Percentiles rank a stretch among this genome's conserved stretches.
Evolutionary conservation across 1,284 basidiomycete species (phyloP).

Genomic region (Puccinia coronata): DNA sequence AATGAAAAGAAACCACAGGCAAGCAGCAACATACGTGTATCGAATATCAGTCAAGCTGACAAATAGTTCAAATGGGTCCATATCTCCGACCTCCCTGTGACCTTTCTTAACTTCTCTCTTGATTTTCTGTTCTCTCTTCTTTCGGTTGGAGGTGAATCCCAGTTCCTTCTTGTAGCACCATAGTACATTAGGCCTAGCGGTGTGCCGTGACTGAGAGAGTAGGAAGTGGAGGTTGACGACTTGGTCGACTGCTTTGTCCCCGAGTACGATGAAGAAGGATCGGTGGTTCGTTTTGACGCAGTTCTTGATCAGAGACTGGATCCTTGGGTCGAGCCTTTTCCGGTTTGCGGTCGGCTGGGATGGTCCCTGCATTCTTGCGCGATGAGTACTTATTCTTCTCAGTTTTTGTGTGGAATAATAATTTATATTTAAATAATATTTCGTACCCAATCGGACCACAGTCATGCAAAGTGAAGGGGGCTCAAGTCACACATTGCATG

Average conservation of each 20-base stretch:
- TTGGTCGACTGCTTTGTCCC: conserved; percentile 92
- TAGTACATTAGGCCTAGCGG: conserved; percentile 56
- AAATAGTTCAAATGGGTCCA: conserved; percentile 97
- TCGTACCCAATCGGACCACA: no score
- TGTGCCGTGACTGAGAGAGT: conserved; percentile 56
- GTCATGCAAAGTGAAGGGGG: no score
- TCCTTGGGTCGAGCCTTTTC: conserved; percentile 42
- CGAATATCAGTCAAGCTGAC: conserved; percentile 98
- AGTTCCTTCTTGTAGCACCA: conserved; percentile 59
- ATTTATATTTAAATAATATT: no score
- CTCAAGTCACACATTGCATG: no score
- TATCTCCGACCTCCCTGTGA: conserved; percentile 88
- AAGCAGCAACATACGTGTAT: conserved; percentile 66
- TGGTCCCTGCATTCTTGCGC: conserved; percentile 9
- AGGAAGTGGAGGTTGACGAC: conserved; percentile 78
- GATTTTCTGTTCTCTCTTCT: conserved; percentile 93
- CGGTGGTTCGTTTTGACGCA: conserved; percentile 68
- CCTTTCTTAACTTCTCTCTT: conserved; percentile 92
- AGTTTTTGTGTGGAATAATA: conserved; percentile 23
- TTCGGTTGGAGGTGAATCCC: conserved; percentile 73
- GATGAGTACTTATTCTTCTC: conserved; percentile 17
- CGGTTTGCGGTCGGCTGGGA: conserved; percentile 6
- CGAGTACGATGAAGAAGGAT: conserved; percentile 95
- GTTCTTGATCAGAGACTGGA: conserved; percentile 51
- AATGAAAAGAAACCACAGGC: no score